Evolutionary conservation across 352 stramenopile genomes (phyloP), one percentile per base, ranked within the genome.

Genomic region (Globisporangium perplexum): DNA sequence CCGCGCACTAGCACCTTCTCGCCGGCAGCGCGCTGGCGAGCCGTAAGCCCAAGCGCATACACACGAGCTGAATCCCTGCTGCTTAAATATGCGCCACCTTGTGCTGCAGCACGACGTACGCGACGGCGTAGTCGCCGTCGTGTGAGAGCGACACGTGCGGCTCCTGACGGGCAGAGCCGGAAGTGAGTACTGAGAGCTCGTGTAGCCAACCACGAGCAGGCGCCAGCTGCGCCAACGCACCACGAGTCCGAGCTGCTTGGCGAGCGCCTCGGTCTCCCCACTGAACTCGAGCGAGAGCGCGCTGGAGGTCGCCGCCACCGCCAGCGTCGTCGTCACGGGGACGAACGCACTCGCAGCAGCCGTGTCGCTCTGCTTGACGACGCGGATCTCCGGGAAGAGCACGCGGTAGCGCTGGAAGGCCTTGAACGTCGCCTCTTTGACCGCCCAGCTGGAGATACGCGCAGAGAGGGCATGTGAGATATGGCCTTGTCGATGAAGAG

Each of bases 361-460:
- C 4, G 8, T 47, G 43, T 47, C 28, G 15, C n/a, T 23, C 20
- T 57, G 52, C 12, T 53, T 51, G 10, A 55, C 52, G 44, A 79
- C 35, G 38, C 67, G 51, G 33, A 94, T 85, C 53, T 94, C 84
- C 4, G 81, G 81, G 57, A 94, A 94, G 24, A 76, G 68, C 47
- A 94, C 71, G 28, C 84, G 81, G 49, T 86, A 90, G 15, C 68
- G 62, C 54, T 87, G 77, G 56, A 94, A 94, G 4, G 84, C 84
- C 56, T 94, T 94, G 65, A 81, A 90, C 17, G 78, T 77, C 20
- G 84, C 84, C 58, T 94, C 84, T 50, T 94, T 94, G 22, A 84
- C 68, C 7, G 84, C 84, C 84, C 84, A 94, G 43, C 83, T 77
- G 33, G 15, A 18, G 14, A 12, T 39, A n/a, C 12, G 42, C 17